Percentiles rank a stretch among this genome's conserved stretches.
phyloP scores from a whole-genome alignment of 768 basidiomycete genomes.

The Mycena maculata region DNA sequence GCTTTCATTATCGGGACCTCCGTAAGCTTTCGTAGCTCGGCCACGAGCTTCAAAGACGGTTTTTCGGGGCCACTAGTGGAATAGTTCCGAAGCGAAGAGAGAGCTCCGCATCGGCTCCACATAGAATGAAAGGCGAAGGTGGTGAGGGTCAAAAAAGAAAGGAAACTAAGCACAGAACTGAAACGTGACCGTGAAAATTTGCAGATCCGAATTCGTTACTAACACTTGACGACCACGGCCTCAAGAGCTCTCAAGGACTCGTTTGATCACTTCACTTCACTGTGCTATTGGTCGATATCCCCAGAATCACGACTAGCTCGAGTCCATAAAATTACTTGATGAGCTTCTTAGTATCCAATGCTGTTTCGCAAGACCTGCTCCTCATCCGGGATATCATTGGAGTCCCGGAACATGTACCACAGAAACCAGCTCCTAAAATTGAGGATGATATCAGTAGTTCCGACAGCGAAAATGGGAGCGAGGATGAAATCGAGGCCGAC shows the following conservation, averaged over 20 bases:
- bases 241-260: no score
- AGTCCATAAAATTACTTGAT: no score
- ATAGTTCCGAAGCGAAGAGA: slow-evolving; percentile 55
- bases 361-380: slow-evolving; percentile 77
- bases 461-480: slow-evolving; percentile 67
- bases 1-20: slow-evolving; percentile 90
- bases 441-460: slow-evolving; percentile 65
- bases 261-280: no score
- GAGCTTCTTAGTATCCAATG: slow-evolving; percentile 70
- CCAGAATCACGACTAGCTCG: no score
- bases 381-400: slow-evolving; percentile 78
- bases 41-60: slow-evolving; percentile 81
- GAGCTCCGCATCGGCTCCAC: slow-evolving; percentile 17
- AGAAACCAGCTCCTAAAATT: slow-evolving; percentile 16
- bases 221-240: no score
- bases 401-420: slow-evolving; percentile 32
- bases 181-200: slow-evolving; percentile 27
- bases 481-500: slow-evolving; percentile 79
- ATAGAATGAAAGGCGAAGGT: neutral
- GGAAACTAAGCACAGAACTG: neutral
- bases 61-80: slow-evolving; percentile 63
- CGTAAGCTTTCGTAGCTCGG: slow-evolving; percentile 84
- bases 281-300: no score
- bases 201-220: no score
- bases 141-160: no score